These are phyloP conservation scores for Durusdinium trenchii DNA, from an alignment of 73 alveolate species.

Conservation along the genomic window DNA sequence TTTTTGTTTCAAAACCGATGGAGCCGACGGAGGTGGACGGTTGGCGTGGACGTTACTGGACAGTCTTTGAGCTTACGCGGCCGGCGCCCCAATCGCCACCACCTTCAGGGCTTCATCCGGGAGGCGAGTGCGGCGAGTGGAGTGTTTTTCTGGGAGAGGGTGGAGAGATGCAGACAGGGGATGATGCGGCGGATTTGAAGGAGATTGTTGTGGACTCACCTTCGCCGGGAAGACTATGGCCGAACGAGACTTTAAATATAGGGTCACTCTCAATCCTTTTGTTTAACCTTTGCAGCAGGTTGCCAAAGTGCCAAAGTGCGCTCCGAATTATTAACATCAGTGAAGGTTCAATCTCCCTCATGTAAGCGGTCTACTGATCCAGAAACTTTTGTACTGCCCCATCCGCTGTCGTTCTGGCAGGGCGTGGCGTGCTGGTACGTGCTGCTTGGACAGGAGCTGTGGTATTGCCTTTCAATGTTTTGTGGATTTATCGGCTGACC, in stretches of 20 bases:
- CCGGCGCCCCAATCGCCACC: conserved; percentile 86
- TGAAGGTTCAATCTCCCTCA: no score
- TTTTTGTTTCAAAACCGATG: no score
- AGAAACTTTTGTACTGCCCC: no score
- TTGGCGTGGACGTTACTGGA: conserved; percentile 61
- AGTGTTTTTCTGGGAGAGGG: neutral
- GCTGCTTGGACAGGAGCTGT: neutral
- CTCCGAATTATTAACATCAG: no score
- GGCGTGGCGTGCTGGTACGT: conserved; percentile 73
- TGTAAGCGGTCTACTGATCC: no score
- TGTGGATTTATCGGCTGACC: neutral
- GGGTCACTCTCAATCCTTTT: no score
- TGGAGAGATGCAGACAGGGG: neutral
- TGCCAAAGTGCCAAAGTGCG: no score
- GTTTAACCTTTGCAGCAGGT: no score
- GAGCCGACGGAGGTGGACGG: conserved; percentile 44
- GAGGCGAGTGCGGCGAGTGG: conserved; percentile 2
- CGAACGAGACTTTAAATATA: no score
- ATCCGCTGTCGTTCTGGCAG: neutral
- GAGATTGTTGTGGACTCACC: no score
- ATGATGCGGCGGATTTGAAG: no score
- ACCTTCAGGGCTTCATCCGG: conserved; percentile 76
- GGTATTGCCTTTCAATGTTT: neutral
- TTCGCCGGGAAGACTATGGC: no score
- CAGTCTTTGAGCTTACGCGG: conserved; percentile 65